Evolutionary conservation across 768 basidiomycete genomes (phyloP), one percentile per base, ranked within the genome.

Genomic region (Podaxis sp.): DNA sequence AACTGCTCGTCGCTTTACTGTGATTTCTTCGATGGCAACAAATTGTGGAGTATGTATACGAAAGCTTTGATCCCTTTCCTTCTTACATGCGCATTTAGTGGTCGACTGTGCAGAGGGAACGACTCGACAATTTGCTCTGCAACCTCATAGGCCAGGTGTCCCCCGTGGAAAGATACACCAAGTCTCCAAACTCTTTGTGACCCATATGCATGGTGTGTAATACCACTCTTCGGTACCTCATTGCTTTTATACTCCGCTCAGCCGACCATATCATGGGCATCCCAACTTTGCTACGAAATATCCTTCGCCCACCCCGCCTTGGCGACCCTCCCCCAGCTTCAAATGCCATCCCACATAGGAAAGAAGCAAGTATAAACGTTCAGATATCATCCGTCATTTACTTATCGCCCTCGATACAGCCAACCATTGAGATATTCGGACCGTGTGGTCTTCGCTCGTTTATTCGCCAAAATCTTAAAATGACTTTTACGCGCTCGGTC

Each of bases 61-160:
- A 36, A 62, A 50, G 44, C 59, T 50, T n/a, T n/a, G 27, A 35
- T 23, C 57, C 28, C 25, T 47, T 46, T 38, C 32, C 59, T 58
- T 60, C 62, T 68, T 54, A 59, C 40, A 55, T 60, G 61, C 53
- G 62, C 62, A 63, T 57, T 27, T 66, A 90, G 90, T 93, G 87
- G 80, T 93, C 21, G 90, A 93, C 70, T 91, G 90, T 72, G 91
- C 89, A 13, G 90, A 92, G 72, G 91, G 91, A 37, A 91, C 90
- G 11, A 73, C 82, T 13, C 78, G 88, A 27, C 90, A 93, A 68
- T 86, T 92, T 63, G 72, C 76, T 16, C 71, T 74, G 4, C 86
- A 89, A 61, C 83, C 85, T 57, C 65, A 35, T 6, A 47, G 36
- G 61, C 66, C 65, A 63, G 63, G 44, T 57, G 71, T 63, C 51